These are phyloP conservation scores for Cystobasidium ongulense DNA, from an alignment of 768 basidiomycete species.

Conservation along the genomic window DNA sequence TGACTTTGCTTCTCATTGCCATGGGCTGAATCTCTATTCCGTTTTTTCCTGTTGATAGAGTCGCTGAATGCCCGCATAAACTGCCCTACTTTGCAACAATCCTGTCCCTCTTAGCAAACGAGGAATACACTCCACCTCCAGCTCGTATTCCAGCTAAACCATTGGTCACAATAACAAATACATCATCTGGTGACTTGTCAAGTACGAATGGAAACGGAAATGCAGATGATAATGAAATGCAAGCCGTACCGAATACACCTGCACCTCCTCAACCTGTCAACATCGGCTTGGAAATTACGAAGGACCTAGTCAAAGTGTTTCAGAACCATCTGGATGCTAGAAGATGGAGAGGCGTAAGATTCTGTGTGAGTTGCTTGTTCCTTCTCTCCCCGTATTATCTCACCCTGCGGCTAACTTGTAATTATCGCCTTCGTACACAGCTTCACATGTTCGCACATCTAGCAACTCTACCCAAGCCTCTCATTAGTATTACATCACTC, in stretches of 20 bases:
- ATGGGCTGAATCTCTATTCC: background rate
- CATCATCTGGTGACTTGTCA: background rate
- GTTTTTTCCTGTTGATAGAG: background rate
- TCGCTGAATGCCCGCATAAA: conserved; percentile 85
- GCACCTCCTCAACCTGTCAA: conserved; percentile 36
- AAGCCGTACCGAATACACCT: conserved; percentile 2
- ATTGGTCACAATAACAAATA: conserved; percentile 6
- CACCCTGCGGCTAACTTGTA: background rate
- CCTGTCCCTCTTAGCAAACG: conserved; percentile 55
- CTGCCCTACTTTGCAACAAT: conserved; percentile 79
- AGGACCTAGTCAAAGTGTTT: conserved; percentile 87
- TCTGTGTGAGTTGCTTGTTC: conserved; percentile 79
- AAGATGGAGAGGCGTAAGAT: conserved; percentile 79
- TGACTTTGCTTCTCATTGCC: background rate
- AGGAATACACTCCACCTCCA: background rate
- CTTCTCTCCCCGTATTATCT: background rate
- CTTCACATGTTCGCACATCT: conserved; percentile 89
- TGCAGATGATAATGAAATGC: conserved; percentile 39
- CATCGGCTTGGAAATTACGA: conserved; percentile 64
- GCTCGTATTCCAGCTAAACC: conserved; percentile 6
- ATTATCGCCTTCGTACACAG: conserved; percentile 48
- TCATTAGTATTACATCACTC: conserved; percentile 71
- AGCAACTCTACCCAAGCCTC: conserved; percentile 55
- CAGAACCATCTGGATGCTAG: conserved; percentile 78
- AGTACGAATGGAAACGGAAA: conserved; percentile 43